These are phyloP conservation scores for Jasminum sambac DNA, from an alignment of 257 asterid species.

Conservation along the genomic window DNA sequence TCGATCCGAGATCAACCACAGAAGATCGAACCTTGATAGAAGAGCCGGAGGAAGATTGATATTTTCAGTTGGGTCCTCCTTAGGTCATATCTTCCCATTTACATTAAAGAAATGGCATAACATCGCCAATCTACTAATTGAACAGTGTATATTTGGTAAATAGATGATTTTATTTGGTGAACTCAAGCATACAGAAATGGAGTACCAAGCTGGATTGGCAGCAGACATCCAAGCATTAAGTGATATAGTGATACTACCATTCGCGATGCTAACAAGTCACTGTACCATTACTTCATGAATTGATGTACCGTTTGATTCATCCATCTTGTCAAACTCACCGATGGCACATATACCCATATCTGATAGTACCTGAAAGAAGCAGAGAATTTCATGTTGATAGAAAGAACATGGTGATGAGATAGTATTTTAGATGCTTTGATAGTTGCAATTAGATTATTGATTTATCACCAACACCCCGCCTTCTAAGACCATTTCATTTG, in stretches of 20 bases:
- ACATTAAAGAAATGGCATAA: constrained; percentile 5
- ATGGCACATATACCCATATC: constrained; percentile 99
- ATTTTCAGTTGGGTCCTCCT: constrained; percentile 93
- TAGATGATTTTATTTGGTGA: background rate
- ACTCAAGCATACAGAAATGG: constrained; percentile 26
- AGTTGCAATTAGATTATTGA: background rate
- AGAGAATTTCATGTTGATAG: background rate
- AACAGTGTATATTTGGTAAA: constrained; percentile 3
- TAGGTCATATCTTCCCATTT: constrained; percentile 93
- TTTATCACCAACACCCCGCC: constrained; percentile 94
- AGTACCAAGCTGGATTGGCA: constrained; percentile 99
- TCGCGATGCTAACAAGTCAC: constrained; percentile 96
- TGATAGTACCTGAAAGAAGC: constrained; percentile 69
- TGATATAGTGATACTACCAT: constrained; percentile 98
- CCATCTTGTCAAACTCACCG: constrained; percentile 99
- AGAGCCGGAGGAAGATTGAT: constrained; percentile 99
- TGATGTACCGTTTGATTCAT: constrained; percentile 92
- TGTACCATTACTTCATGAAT: constrained; percentile 99
- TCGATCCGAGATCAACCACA: constrained; percentile 95
- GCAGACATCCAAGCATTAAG: constrained; percentile 98
- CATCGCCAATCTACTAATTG: constrained; percentile 9
- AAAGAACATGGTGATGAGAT: background rate
- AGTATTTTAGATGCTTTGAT: background rate
- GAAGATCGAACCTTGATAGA: constrained; percentile 94
- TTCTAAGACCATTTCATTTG: constrained; percentile 96